A percentile compares a stretch with the other conserved stretches of the same genome.
Conservation (phyloP, 352 stramenopile genomes). For the Globisporangium megalacanthum region DNA sequence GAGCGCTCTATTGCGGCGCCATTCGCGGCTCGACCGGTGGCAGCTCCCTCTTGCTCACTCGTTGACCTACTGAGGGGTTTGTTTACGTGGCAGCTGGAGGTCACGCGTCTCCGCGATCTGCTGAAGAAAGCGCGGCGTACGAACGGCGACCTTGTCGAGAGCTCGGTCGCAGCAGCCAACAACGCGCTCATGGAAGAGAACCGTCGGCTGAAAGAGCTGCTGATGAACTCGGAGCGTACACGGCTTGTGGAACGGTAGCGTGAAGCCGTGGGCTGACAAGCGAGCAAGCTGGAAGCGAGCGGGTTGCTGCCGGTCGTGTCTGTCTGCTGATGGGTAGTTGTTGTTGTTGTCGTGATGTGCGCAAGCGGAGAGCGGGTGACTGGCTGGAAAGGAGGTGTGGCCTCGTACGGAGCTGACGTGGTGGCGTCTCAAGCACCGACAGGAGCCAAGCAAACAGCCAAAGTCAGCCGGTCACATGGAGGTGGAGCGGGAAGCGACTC, state of each 20-base stretch:
- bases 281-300: too few species aligned
- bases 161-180: constrained; percentile 23
- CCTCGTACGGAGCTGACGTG: constrained; percentile 1
- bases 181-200: constrained; percentile 61
- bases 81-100: constrained; percentile 30
- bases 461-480: neutral
- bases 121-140: constrained; percentile 41
- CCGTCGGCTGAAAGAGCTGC: constrained; percentile 45
- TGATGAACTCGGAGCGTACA: constrained; percentile 48
- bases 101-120: constrained; percentile 41
- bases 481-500: neutral
- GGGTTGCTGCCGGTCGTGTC: too few species aligned
- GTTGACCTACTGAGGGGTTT: too few species aligned
- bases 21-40: too few species aligned
- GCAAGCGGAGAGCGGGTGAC: constrained; percentile 13
- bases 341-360: neutral
- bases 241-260: constrained; percentile 35
- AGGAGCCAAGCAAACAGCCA: neutral
- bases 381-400: constrained; percentile 6
- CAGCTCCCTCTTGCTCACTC: too few species aligned
- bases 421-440: constrained; percentile 1
- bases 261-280: neutral
- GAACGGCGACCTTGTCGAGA: constrained; percentile 21
- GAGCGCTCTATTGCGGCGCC: too few species aligned
- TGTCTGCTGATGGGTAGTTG: neutral